phyloP scores from a whole-genome alignment of 2,329 filamentous ascomycete species.

The Colletotrichum sp. region DNA sequence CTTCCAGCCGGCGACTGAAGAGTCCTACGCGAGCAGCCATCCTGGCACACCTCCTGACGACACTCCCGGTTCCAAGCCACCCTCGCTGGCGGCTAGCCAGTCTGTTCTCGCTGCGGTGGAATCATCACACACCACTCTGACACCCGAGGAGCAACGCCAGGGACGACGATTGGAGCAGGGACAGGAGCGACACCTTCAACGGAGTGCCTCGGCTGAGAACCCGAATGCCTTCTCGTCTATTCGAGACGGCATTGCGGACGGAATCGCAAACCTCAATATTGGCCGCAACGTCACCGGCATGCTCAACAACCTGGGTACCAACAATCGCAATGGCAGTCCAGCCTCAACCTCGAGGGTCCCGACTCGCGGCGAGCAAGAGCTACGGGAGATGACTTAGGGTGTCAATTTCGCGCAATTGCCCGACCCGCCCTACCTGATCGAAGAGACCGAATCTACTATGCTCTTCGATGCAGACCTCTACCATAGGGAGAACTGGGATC shows the following conservation, averaged over 20 bases:
- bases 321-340: conserved; percentile 26
- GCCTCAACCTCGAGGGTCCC: conserved; percentile 17
- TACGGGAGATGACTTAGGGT: conserved; percentile 52
- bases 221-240: conserved; percentile 50
- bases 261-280: conserved; percentile 52
- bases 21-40: conserved; percentile 26
- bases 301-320: conserved; percentile 37
- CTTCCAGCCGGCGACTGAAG: conserved; percentile 22
- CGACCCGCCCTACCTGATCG: conserved; percentile 32
- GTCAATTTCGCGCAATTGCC: conserved; percentile 39
- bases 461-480: not conserved
- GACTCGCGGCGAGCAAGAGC: conserved; percentile 43
- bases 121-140: conserved; percentile 58
- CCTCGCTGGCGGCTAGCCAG: conserved; percentile 43
- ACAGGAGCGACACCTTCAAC: conserved; percentile 34
- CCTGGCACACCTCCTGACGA: conserved; percentile 27
- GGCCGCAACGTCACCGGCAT: conserved; percentile 53
- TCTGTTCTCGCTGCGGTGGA: conserved; percentile 67
- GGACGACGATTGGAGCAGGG: conserved; percentile 26
- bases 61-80: conserved; percentile 40
- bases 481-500: not conserved
- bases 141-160: conserved; percentile 33
- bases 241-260: conserved; percentile 57
- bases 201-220: conserved; percentile 51
- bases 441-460: not conserved